Base-by-base conservation (phyloP, 257 asterid genomes). In the Solanum rostratum region DNA sequence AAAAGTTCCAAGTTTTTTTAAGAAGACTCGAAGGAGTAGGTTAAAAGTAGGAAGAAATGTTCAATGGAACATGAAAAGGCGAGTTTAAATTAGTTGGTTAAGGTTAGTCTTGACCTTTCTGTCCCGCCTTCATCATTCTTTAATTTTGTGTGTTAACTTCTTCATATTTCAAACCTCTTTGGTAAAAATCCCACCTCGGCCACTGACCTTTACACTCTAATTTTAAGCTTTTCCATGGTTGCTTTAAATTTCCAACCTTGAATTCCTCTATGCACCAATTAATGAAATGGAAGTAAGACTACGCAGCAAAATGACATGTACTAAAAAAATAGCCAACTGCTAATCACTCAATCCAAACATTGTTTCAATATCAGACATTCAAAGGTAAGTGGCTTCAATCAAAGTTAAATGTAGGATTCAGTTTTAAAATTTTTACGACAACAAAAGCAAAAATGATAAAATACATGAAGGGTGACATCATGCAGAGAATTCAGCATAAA, bases 191-290 rank as follows among this genome's bases (percentile, higher is more conserved):
- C 39, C 39, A 33, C 6, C 39, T 33, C 39, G 6, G 39, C 39
- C 33, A 41, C 79, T 39, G 10, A 22, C 19, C 79, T 41, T 30
- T 70, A 15, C 30, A 20, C 18, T 68, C 78, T 41, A 41, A 39
- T 70, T 27, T 20, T 70, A 20, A 70, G 12, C 79, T 39, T 41
- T 16, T 11, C 20, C 0, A 10, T 3, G 6, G 45, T 66, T 30
- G 1, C 45, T 69, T 84, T 74, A 93, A 52, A 94, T 95, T 74
- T 89, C 92, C 90, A 94, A 79, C 87, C n/a, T 93, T 93, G 88
- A 94, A 91, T 74, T 95, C 98, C 91, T 89, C 90, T 0, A 97
- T 93, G n/a, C 76, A 93, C 89, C 88, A 39, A 19, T 10, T 5
- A 39, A 70, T 20, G 20, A 41, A 43, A 70, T 11, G 20, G 20